phyloP scores from a whole-genome alignment of 805 yeast genomes.

The Wickerhamomyces chaumierensis region DNA sequence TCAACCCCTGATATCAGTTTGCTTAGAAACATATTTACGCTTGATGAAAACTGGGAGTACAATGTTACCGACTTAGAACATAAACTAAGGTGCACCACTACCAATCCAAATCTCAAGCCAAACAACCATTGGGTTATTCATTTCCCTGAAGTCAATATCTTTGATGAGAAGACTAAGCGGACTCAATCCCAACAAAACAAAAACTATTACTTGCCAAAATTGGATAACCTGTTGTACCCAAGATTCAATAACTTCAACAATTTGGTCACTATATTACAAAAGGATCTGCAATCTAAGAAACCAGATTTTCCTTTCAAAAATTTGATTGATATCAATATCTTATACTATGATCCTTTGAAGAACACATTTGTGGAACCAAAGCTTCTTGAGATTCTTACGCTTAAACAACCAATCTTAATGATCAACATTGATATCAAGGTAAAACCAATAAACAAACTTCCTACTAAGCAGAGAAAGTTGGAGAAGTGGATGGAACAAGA shows the following conservation, averaged over 20 bases:
- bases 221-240: conserved; percentile 63
- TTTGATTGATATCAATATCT: conserved; percentile 24
- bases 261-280: conserved; percentile 21
- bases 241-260: conserved; percentile 52
- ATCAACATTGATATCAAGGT: conserved; percentile 15
- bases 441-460: conserved; percentile 33
- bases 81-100: conserved; percentile 18
- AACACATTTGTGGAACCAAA: conserved; percentile 24
- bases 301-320: conserved; percentile 7
- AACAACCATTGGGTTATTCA: conserved; percentile 52
- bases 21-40: conserved; percentile 33
- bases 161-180: conserved; percentile 33
- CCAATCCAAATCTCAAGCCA: neutral
- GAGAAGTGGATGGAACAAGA: conserved; percentile 68
- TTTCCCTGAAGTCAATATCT: conserved; percentile 80
- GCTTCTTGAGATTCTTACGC: conserved; percentile 25
- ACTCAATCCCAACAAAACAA: conserved; percentile 44
- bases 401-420: conserved; percentile 19
- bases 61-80: conserved; percentile 24
- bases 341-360: conserved; percentile 25
- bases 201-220: conserved; percentile 47
- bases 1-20: conserved; percentile 43
- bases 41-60: conserved; percentile 61
- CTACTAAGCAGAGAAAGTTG: conserved; percentile 39
- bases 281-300: conserved; percentile 5